Evolutionary conservation across 345 rosid species (phyloP), one percentile per base, ranked within the genome.

Genomic region (Psidium guajava): DNA sequence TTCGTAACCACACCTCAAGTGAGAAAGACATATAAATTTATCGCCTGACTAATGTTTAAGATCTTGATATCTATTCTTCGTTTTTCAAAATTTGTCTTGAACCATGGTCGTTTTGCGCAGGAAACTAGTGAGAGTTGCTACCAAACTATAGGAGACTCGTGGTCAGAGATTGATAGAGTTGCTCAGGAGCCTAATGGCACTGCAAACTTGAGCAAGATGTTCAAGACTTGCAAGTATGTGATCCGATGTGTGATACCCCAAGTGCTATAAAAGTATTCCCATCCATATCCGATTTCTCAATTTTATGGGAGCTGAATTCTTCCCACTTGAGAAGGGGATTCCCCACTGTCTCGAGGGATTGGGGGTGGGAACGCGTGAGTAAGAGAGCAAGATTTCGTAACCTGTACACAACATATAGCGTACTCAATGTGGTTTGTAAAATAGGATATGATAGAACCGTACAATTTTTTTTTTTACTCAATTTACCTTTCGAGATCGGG

Each of bases 161-260:
- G 99, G 98, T 56, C 69, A 3, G 92, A 86, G 83, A 93, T 96
- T 28, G 96, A 92, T 25, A 87, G 88, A 85, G 83, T 93, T 83
- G 93, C 98, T 77, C 87, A 92, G 4, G n/a, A 86, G 82, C 88
- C 89, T 2, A 69, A 86, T 27, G 99, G 98, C 64, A 93, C 92
- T 9, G 85, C 90, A 8, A 82, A 86, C 53, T 94, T 96, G 36
- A 85, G 95, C 90, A 56, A 87, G 74, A 93, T 82, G 87, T 96
- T 96, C 91, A 91, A 89, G 84, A 93, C 94, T 83, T 95, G 99
- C 94, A 25, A 74, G 93, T 92, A 89, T 44, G 61, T 54, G 8
- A 24, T 22, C n/a, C 12, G 81, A 24, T 44, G 11, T 32, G 16
- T 64, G 32, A 32, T 64, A 61, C 73, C 73, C 20, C 44, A 18